A percentile compares a stretch with the other conserved stretches of the same genome.
phyloP scores from a whole-genome alignment of 371 early-diverging fungal species.

The Smittium culicis region DNA sequence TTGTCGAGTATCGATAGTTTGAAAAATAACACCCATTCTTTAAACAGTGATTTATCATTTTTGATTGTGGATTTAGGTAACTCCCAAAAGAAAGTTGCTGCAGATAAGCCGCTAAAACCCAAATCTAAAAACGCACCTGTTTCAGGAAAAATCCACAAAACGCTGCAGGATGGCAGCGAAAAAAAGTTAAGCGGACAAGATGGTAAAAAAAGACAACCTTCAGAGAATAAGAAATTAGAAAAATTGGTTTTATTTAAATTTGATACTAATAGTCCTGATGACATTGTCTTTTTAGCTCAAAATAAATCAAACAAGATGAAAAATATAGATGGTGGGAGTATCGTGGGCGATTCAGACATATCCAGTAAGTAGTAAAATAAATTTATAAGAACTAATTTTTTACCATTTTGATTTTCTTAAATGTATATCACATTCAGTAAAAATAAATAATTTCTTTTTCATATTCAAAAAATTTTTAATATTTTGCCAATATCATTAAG shows the following conservation, averaged over 20 bases:
- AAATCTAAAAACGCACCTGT: neutral
- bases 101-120: neutral
- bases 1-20: neutral
- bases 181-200: neutral
- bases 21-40: neutral
- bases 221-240: neutral
- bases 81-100: neutral
- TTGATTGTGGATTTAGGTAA: conserved; percentile 19
- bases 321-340: conserved; percentile 1
- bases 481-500: too few species aligned
- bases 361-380: conserved; percentile 7
- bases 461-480: too few species aligned
- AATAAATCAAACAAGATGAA: conserved; percentile 25
- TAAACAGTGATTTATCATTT: conserved; percentile 18
- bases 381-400: too few species aligned
- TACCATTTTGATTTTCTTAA: too few species aligned
- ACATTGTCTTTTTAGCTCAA: conserved; percentile 51
- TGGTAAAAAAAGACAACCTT: neutral
- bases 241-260: conserved; percentile 43
- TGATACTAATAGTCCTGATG: conserved; percentile 71
- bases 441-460: too few species aligned
- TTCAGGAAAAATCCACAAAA: neutral
- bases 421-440: too few species aligned
- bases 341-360: conserved; percentile 5
- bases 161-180: neutral